phyloP scores from a whole-genome alignment of 176 grass and related monocot genomes.

The Aechmea fasciata region DNA sequence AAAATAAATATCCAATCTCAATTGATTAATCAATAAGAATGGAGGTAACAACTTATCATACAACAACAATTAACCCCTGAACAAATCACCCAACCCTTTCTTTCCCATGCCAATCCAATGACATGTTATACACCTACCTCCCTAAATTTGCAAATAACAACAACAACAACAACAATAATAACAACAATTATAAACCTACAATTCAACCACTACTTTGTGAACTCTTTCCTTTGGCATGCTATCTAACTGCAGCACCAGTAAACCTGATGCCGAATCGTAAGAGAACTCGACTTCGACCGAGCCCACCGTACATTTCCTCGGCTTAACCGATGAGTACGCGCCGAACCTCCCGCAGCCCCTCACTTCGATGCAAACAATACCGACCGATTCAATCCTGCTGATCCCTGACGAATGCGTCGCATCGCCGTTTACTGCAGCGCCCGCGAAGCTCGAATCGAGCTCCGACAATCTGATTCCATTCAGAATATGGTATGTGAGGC shows the following conservation, averaged over 20 bases:
- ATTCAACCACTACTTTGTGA: slow-evolving; percentile 62
- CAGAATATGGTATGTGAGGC: slow-evolving; percentile 52
- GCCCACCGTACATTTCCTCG: slow-evolving; percentile 42
- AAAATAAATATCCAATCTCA: too few species aligned
- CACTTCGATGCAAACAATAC: slow-evolving; percentile 58
- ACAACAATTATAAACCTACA: slow-evolving; percentile 25
- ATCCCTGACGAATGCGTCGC: not conserved
- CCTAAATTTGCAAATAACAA: not conserved
- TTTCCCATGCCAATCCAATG: not conserved
- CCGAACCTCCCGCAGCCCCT: slow-evolving; percentile 74
- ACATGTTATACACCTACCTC: not conserved
- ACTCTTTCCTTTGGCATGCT: slow-evolving; percentile 55
- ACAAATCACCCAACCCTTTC: too few species aligned
- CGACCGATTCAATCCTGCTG: slow-evolving; percentile 27
- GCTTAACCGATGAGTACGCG: slow-evolving; percentile 51
- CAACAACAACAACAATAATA: not conserved
- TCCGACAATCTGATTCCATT: slow-evolving; percentile 11
- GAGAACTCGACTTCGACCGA: slow-evolving; percentile 47
- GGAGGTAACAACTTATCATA: too few species aligned
- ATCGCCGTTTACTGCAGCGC: not conserved
- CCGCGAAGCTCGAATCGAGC: slow-evolving; percentile 7
- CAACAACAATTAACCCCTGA: too few species aligned
- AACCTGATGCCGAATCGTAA: slow-evolving; percentile 48
- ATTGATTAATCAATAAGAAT: too few species aligned
- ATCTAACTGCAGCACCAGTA: slow-evolving; percentile 43